A percentile compares a stretch with the other conserved stretches of the same genome.
Conservation (phyloP, 169 alveolate species). For the Plasmodium relictum region DNA sequence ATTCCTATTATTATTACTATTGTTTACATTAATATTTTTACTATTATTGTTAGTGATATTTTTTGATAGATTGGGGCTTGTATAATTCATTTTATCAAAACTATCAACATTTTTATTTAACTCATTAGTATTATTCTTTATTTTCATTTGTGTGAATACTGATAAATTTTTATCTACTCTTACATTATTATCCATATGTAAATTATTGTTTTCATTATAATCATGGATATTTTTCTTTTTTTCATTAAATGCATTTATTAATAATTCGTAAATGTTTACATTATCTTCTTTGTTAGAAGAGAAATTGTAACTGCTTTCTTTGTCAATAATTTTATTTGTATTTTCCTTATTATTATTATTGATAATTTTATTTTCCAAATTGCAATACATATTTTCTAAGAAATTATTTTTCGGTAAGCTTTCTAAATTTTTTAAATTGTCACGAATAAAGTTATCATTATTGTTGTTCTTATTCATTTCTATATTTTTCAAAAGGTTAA, state of each 20-base stretch:
- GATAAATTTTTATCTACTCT: not conserved
- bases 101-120: not conserved
- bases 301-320: not conserved
- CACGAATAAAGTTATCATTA: not conserved
- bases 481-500: not conserved
- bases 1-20: conserved; percentile 10
- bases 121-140: not conserved
- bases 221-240: conserved; percentile 13
- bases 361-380: not conserved
- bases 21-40: not conserved
- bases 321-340: not conserved
- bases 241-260: conserved; percentile 64
- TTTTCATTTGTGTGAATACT: not conserved
- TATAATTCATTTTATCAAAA: not conserved
- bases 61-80: not conserved
- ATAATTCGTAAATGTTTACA: conserved; percentile 26
- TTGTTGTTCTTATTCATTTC: not conserved
- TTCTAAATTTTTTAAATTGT: not conserved
- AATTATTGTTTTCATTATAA: not conserved
- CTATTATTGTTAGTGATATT: not conserved
- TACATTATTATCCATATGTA: not conserved
- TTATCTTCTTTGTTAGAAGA: not conserved
- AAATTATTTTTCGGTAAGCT: not conserved
- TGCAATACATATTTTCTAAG: not conserved
- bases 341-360: not conserved